Conservation (phyloP, 768 basidiomycete genomes). For the Leccinum uliginosum region DNA sequence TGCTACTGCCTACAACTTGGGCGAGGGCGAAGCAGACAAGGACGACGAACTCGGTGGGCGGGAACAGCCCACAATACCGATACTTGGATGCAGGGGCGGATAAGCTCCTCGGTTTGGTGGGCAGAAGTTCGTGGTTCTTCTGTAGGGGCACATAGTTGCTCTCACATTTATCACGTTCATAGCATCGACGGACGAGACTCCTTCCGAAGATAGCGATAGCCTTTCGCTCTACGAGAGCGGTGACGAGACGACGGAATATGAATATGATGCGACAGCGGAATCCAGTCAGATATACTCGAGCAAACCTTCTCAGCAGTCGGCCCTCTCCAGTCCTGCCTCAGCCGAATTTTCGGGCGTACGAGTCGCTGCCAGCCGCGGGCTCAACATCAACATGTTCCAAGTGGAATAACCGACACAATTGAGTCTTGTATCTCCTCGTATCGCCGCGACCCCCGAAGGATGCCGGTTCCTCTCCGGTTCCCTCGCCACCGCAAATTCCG, state of each 20-base stretch:
- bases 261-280: conserved; percentile 48
- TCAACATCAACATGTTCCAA: conserved; percentile 60
- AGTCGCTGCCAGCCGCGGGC: conserved; percentile 64
- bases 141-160: neutral
- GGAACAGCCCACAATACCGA: conserved; percentile 82
- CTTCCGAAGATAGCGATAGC: conserved; percentile 68
- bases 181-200: conserved; percentile 54
- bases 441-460: conserved; percentile 32
- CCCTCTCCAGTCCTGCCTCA: conserved; percentile 14
- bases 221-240: conserved; percentile 70
- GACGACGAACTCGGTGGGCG: conserved; percentile 47
- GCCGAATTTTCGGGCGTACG: conserved; percentile 31
- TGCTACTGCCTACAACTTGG: conserved; percentile 34
- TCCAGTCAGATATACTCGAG: conserved; percentile 40
- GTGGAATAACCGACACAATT: conserved; percentile 59
- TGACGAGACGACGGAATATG: conserved; percentile 66
- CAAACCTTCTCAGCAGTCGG: conserved; percentile 26
- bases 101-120: conserved; percentile 70
- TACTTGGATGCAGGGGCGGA: conserved; percentile 84
- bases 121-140: conserved; percentile 52
- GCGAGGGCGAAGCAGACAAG: conserved; percentile 21
- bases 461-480: conserved; percentile 7
- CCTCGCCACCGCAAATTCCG: conserved; percentile 21
- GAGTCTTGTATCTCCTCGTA: conserved; percentile 56
- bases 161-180: conserved; percentile 8